Percentiles rank a stretch among this genome's conserved stretches.
Evolutionary conservation across 2,329 filamentous ascomycete species (phyloP).

Genomic region (Curvularia spicifera): DNA sequence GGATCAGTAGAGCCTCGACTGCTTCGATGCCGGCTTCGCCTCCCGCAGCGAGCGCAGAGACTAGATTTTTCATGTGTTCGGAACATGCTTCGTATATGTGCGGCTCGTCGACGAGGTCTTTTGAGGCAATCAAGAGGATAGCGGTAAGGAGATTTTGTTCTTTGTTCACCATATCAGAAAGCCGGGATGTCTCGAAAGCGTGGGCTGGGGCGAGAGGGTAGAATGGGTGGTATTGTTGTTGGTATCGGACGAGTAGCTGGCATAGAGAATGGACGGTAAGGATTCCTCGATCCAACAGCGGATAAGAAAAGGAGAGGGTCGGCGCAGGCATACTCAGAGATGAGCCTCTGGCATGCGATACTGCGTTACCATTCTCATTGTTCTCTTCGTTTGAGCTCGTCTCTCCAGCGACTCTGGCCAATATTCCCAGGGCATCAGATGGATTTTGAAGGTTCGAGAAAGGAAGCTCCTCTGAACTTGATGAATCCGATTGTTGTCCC

Average conservation of each 20-base stretch:
- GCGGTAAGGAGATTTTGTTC: slow-evolving; percentile 73
- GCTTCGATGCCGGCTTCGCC: slow-evolving; percentile 72
- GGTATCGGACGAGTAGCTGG: slow-evolving; percentile 64
- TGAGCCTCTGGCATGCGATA: slow-evolving; percentile 23
- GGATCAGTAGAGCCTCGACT: slow-evolving; percentile 71
- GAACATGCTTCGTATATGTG: slow-evolving; percentile 70
- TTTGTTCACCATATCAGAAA: slow-evolving; percentile 63
- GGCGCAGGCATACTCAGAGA: slow-evolving; percentile 25
- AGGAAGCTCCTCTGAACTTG: slow-evolving; percentile 44
- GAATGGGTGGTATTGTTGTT: slow-evolving; percentile 71
- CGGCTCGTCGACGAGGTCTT: slow-evolving; percentile 70
- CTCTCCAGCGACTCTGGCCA: slow-evolving; percentile 55
- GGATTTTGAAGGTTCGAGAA: slow-evolving; percentile 57
- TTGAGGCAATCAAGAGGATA: slow-evolving; percentile 72
- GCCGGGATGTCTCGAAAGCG: slow-evolving; percentile 61
- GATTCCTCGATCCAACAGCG: slow-evolving; percentile 50
- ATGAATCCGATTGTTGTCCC: slow-evolving; percentile 37
- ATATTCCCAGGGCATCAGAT: slow-evolving; percentile 57
- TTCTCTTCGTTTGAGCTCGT: slow-evolving; percentile 41
- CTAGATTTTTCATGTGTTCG: slow-evolving; percentile 71
- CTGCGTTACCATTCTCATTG: slow-evolving; percentile 16
- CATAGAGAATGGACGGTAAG: slow-evolving; percentile 57
- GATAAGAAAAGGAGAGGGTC: slow-evolving; percentile 52
- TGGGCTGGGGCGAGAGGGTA: slow-evolving; percentile 70
- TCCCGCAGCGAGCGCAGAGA: slow-evolving; percentile 70